These are phyloP conservation scores for Solanum tarapatanum DNA, from an alignment of 257 asterid genomes.

Conservation along the genomic window DNA sequence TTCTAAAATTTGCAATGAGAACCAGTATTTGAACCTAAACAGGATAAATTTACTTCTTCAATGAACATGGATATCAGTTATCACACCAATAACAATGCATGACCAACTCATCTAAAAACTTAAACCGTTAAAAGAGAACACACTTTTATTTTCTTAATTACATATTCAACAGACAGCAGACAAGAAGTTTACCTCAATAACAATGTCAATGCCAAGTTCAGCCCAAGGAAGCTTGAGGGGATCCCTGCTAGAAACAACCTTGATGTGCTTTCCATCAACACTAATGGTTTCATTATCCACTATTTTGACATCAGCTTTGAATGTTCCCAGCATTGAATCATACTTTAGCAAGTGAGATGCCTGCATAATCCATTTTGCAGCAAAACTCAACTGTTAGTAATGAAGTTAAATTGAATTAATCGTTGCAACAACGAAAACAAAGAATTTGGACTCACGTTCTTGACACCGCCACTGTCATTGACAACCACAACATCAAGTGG, in stretches of 20 bases:
- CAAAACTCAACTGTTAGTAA: not conserved
- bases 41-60: not conserved
- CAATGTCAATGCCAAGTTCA: conserved; percentile 84
- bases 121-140: not conserved
- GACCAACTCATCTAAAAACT: not conserved
- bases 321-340: conserved; percentile 87
- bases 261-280: conserved; percentile 72
- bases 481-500: conserved; percentile 82
- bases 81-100: not conserved
- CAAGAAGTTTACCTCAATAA: conserved; percentile 48
- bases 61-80: not conserved
- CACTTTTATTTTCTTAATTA: not conserved
- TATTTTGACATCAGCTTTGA: conserved; percentile 43
- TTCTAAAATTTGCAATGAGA: not conserved
- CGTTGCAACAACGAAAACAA: not conserved
- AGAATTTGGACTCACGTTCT: conserved; percentile 40
- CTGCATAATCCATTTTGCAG: conserved; percentile 19
- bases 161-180: not conserved
- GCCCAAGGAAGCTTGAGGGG: conserved; percentile 97
- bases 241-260: conserved; percentile 80
- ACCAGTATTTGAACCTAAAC: not conserved
- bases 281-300: conserved; percentile 74
- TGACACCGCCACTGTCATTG: conserved; percentile 93
- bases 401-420: not conserved
- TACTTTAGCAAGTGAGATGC: conserved; percentile 89